These are phyloP conservation scores for Albugo candida DNA, from an alignment of 352 stramenopile species.

Conservation along the genomic window DNA sequence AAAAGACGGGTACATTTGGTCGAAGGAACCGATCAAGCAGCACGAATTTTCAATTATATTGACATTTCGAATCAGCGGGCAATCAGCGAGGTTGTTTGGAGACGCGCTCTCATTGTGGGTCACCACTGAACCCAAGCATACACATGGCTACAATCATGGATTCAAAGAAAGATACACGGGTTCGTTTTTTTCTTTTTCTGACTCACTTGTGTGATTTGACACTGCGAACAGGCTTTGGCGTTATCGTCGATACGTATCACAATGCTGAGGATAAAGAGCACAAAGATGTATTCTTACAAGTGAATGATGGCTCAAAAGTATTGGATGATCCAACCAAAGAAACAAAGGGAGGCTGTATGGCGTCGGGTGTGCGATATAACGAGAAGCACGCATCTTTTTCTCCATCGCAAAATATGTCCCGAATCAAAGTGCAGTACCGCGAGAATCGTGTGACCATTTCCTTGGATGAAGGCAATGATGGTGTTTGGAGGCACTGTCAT, in stretches of 20 bases:
- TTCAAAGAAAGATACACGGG: conserved; percentile 49
- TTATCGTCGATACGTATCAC: conserved; percentile 75
- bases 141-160: conserved; percentile 56
- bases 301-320: conserved; percentile 56
- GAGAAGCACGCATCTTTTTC: conserved; percentile 63
- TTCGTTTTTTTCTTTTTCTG: background rate
- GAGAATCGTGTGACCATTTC: conserved; percentile 45
- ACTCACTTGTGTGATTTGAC: background rate
- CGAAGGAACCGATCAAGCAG: conserved; percentile 30
- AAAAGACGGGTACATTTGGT: conserved; percentile 57
- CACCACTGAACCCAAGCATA: conserved; percentile 27
- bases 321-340: conserved; percentile 59
- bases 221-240: conserved; percentile 20
- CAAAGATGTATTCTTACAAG: conserved; percentile 67
- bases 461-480: conserved; percentile 51
- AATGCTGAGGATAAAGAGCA: conserved; percentile 61
- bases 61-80: conserved; percentile 70
- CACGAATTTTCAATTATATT: conserved; percentile 57
- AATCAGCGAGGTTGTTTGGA: conserved; percentile 51
- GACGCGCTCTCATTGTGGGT: conserved; percentile 69
- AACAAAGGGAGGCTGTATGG: conserved; percentile 53
- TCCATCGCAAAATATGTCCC: conserved; percentile 57
- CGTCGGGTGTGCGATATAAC: conserved; percentile 57
- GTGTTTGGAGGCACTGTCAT: conserved; percentile 55
- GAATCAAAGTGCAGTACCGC: conserved; percentile 59